Evolutionary conservation across 306 rosid genomes (phyloP).

Genomic region (Carpinus fangiana): DNA sequence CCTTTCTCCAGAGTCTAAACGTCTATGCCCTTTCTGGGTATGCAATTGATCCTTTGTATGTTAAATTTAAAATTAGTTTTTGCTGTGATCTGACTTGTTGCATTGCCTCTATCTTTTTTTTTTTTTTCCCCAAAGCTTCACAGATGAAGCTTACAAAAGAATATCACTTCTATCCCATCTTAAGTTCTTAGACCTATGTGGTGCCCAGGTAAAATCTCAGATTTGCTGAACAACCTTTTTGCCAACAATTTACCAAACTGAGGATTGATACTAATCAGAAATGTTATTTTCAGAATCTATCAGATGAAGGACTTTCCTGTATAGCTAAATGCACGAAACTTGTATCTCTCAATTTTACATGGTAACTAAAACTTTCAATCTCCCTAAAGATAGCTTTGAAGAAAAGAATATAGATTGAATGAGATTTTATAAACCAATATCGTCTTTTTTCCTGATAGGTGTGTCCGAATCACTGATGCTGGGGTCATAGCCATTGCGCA

Average conservation of each 20-base stretch:
- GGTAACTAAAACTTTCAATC: slow-evolving; percentile 49
- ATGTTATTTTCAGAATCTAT: slow-evolving; percentile 59
- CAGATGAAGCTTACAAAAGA: slow-evolving; percentile 65
- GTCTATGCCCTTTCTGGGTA: slow-evolving; percentile 85
- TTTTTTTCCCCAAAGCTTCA: slow-evolving; percentile 40
- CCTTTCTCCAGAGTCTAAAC: slow-evolving; percentile 64
- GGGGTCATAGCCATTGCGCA: slow-evolving; percentile 65
- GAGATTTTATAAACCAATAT: not conserved
- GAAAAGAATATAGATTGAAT: not conserved
- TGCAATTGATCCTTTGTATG: slow-evolving; percentile 19
- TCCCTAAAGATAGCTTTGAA: slow-evolving; percentile 15
- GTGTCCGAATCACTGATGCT: slow-evolving; percentile 66
- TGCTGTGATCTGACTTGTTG: slow-evolving; percentile 23
- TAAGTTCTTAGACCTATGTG: slow-evolving; percentile 70
- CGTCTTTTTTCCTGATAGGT: slow-evolving; percentile 50
- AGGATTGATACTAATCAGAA: slow-evolving; percentile 19
- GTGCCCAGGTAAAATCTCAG: slow-evolving; percentile 70
- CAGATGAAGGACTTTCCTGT: slow-evolving; percentile 66
- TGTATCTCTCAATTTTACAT: slow-evolving; percentile 70
- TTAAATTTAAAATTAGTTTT: slow-evolving; percentile 17
- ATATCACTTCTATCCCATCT: slow-evolving; percentile 55
- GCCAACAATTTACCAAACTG: slow-evolving; percentile 9
- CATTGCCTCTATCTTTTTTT: slow-evolving; percentile 20
- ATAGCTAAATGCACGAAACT: slow-evolving; percentile 66
- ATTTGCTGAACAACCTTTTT: slow-evolving; percentile 16